Conservation (phyloP, 1,139 yeast species). For the Martiniozyma asiatica region DNA sequence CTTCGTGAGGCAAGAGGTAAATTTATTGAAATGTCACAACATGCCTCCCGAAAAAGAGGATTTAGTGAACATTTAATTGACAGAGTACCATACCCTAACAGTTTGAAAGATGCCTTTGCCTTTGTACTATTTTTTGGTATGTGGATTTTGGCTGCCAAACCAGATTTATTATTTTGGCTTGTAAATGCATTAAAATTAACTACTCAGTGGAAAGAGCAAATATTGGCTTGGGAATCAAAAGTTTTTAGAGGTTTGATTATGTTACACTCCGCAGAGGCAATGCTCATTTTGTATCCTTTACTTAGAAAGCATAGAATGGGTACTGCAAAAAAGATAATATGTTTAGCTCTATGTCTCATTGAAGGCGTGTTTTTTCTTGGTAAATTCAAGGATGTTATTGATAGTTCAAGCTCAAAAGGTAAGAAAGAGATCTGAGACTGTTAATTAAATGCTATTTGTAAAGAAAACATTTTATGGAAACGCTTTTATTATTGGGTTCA, state of each 20-base stretch:
- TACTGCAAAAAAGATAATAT: conserved; percentile 29
- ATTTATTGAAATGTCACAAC: conserved; percentile 57
- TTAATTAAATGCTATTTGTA: too few species aligned
- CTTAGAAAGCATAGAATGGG: conserved; percentile 47
- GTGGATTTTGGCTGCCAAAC: conserved; percentile 18
- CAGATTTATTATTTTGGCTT: conserved; percentile 23
- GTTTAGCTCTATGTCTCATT: conserved; percentile 37
- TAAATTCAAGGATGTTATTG: conserved; percentile 28
- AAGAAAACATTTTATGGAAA: too few species aligned
- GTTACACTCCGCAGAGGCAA: conserved; percentile 37
- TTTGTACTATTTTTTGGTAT: conserved; percentile 20
- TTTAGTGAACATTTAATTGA: conserved; percentile 45
- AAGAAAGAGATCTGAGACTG: too few species aligned
- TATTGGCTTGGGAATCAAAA: conserved; percentile 7
- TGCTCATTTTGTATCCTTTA: conserved; percentile 32
- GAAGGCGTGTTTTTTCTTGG: conserved; percentile 43
- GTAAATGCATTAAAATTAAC: conserved; percentile 6
- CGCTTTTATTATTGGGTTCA: too few species aligned
- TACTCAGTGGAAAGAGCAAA: neutral
- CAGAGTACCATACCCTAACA: conserved; percentile 20
- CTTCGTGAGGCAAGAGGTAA: conserved; percentile 44
- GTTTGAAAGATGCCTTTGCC: conserved; percentile 11
- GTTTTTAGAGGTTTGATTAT: conserved; percentile 22
- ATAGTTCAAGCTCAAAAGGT: conserved; percentile 10
- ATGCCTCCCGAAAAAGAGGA: conserved; percentile 57